These are phyloP conservation scores for Solanum hybrid DNA, from an alignment of 305 asterid genomes.

Conservation along the genomic window DNA sequence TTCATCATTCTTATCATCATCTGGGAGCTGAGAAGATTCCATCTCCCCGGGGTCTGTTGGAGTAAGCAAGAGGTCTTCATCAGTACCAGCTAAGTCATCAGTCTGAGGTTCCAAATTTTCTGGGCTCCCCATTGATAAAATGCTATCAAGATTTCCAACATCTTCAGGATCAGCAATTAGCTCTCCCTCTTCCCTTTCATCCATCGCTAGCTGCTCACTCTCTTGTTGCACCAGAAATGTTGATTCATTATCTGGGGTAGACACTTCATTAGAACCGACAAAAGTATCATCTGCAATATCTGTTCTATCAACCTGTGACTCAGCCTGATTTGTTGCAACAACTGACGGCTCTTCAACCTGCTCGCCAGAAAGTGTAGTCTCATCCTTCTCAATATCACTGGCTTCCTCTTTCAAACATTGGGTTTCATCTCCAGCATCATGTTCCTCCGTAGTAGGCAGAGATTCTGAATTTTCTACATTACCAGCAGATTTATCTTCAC, in stretches of 20 bases:
- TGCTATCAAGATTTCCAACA: slow-evolving; percentile 40
- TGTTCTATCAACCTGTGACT: slow-evolving; percentile 28
- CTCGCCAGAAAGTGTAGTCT: slow-evolving; percentile 37
- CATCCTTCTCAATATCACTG: slow-evolving; percentile 43
- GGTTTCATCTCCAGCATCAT: slow-evolving; percentile 33
- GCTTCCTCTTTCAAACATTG: slow-evolving; percentile 37
- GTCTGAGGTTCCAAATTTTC: slow-evolving; percentile 40
- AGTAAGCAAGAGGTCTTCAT: slow-evolving; percentile 20
- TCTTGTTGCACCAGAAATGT: slow-evolving; percentile 57
- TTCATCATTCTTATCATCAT: slow-evolving; percentile 44
- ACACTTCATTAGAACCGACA: slow-evolving; percentile 32
- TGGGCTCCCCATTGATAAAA: slow-evolving; percentile 26
- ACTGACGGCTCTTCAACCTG: slow-evolving; percentile 39
- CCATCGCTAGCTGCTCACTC: slow-evolving; percentile 41
- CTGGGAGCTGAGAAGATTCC: slow-evolving; percentile 35
- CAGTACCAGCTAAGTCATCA: slow-evolving; percentile 36
- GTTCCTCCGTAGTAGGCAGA: slow-evolving; percentile 33
- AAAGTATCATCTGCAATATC: slow-evolving; percentile 39
- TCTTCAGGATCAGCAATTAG: slow-evolving; percentile 45
- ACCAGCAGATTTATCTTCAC: slow-evolving; percentile 38
- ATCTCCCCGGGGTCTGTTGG: slow-evolving; percentile 51
- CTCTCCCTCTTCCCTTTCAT: slow-evolving; percentile 91
- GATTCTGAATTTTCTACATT: slow-evolving; percentile 33
- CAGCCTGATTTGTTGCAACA: slow-evolving; percentile 34
- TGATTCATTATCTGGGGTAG: slow-evolving; percentile 36